Base-by-base conservation (phyloP, 1,284 basidiomycete genomes). In the Ceratobasidium sp. region DNA sequence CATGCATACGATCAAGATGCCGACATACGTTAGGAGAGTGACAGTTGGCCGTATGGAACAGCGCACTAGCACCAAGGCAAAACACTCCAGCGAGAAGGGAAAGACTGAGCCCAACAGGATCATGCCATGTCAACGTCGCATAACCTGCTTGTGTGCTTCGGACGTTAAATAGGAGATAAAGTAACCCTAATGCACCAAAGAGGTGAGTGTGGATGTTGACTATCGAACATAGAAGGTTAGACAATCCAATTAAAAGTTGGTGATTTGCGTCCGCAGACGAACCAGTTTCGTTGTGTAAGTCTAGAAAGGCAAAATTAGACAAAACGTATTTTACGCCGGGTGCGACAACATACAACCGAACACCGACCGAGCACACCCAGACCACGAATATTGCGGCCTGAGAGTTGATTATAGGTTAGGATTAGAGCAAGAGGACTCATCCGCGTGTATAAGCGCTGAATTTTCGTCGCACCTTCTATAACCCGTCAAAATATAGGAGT, bases 161-260 rank as follows among this genome's bases (percentile, higher is more conserved):
- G 3, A 89, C 89, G 77, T 85, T 85, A 66, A 92, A 83, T 73
- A 95, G 86, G 81, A 91, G 89, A 23, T 86, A 81, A 46, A 86
- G 77, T 83, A 96, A 96, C 70, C 94, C 82, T 13, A 91, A 82
- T 20, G 93, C 92, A 42, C 93, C 95, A 87, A 91, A 89, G 9
- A 96, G 87, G 83, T 97, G 96, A 70, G 90, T 94, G 84, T 96
- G 95, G 71, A 97, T 96, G 85, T 98, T 97, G 79, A 97, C 94
- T 96, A 42, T 67, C 46, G 23, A 26, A 42, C 44, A n/a, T 28
- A 52, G 17, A 17, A 28, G 33, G 66, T 23, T 52, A 4, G 48
- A 54, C 48, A 28, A 17, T 68, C n/a, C n/a, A 7, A 68, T 28
- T 50, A 28, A 15, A 33, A 59, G n/a, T 44, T 73, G 9, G 56